phyloP scores from a whole-genome alignment of 495 filamentous ascomycete species.

The Penicillium daleae region DNA sequence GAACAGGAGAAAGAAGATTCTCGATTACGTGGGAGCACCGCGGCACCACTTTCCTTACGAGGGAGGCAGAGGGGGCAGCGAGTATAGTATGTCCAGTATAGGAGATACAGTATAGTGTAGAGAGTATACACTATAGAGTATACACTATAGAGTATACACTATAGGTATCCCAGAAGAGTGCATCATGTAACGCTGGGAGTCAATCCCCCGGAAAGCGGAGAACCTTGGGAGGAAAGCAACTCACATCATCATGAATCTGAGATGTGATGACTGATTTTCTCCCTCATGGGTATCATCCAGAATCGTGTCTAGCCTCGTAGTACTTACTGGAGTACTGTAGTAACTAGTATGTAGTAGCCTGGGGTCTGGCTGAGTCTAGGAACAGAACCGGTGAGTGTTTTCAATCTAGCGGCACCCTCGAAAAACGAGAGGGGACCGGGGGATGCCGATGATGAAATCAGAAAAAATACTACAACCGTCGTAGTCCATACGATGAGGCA shows the following conservation, averaged over 20 bases:
- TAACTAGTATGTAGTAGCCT: neutral
- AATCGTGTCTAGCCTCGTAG: neutral
- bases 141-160: neutral
- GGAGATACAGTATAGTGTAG: neutral
- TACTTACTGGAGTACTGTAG: no score
- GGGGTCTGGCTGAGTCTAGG: neutral
- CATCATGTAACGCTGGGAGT: neutral
- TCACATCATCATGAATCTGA: no score
- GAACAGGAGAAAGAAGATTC: neutral
- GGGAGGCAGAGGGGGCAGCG: neutral
- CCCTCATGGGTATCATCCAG: neutral
- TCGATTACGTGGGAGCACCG: neutral
- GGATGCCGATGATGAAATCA: slow-evolving; percentile 10
- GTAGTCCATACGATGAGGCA: slow-evolving; percentile 7
- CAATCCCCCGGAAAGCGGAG: slow-evolving; percentile 9
- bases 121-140: neutral
- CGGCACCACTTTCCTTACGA: neutral
- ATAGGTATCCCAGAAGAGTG: neutral
- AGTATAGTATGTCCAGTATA: no score
- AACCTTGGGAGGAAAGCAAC: neutral
- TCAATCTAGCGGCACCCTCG: slow-evolving; percentile 22
- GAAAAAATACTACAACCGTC: no score
- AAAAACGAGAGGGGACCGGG: slow-evolving; percentile 7
- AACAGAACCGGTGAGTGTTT: slow-evolving; percentile 24
- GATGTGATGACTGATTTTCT: neutral